These are phyloP conservation scores for Eurotiales sp. DNA, from an alignment of 2,329 filamentous ascomycete species.

Conservation along the genomic window DNA sequence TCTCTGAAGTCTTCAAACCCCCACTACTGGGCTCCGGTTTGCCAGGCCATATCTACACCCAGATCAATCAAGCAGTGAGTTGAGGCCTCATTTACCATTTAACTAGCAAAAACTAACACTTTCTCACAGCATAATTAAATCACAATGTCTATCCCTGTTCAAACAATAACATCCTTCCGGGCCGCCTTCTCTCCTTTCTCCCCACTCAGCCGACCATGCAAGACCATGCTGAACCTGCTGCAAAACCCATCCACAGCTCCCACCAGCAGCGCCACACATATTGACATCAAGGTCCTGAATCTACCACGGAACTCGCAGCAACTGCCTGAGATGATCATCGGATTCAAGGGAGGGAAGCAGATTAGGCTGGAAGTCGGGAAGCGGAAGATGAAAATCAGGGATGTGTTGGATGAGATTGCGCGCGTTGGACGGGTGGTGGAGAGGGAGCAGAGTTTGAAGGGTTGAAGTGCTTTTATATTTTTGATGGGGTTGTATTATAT, in stretches of 20 bases:
- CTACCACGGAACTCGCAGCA: conserved; percentile 67
- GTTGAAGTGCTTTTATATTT: conserved; percentile 23
- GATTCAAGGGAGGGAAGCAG: conserved; percentile 95
- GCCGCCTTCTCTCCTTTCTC: conserved; percentile 93
- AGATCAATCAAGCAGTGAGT: too few relatives aligned
- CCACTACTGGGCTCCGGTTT: not conserved
- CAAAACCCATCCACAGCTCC: conserved; percentile 77
- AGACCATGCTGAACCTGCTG: conserved; percentile 81
- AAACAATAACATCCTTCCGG: conserved; percentile 65
- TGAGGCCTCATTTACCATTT: too few relatives aligned
- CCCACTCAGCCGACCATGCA: conserved; percentile 70
- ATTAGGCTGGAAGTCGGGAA: conserved; percentile 77
- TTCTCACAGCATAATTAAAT: not conserved
- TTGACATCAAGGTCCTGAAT: conserved; percentile 74
- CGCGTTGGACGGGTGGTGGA: conserved; percentile 79
- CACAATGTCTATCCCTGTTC: conserved; percentile 29
- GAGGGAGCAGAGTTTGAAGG: conserved; percentile 74
- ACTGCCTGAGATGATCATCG: conserved; percentile 67
- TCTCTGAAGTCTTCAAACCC: too few relatives aligned
- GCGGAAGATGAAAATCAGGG: conserved; percentile 75
- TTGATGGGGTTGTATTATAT: not conserved
- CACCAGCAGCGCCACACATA: conserved; percentile 67
- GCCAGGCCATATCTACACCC: not conserved
- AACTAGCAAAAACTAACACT: not conserved
- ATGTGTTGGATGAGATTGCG: conserved; percentile 83